These are phyloP conservation scores for Claviceps paspali DNA, from an alignment of 2,329 filamentous ascomycete species.

Conservation along the genomic window DNA sequence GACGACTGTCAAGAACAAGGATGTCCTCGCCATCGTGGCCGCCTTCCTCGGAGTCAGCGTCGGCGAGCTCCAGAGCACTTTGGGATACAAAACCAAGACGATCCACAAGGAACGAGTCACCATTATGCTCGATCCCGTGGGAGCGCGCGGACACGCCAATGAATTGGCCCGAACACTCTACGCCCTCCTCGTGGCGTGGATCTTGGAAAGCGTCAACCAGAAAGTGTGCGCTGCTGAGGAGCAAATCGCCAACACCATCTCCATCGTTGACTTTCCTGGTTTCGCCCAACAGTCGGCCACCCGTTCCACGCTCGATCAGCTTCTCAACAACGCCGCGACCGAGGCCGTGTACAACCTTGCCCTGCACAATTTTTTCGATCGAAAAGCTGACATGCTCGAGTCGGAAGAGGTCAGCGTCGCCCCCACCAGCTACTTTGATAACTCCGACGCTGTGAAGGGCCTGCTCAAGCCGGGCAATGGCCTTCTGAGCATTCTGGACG, in stretches of 20 bases:
- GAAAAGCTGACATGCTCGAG: slow-evolving; percentile 83
- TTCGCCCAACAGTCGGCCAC: slow-evolving; percentile 78
- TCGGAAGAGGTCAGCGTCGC: slow-evolving; percentile 84
- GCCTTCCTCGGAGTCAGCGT: slow-evolving; percentile 85
- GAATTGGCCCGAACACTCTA: slow-evolving; percentile 89
- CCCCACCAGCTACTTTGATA: slow-evolving; percentile 94
- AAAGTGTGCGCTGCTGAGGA: slow-evolving; percentile 78
- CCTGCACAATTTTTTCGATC: slow-evolving; percentile 89
- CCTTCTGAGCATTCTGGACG: slow-evolving; percentile 83
- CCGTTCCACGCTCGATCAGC: slow-evolving; percentile 73
- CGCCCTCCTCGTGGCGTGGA: slow-evolving; percentile 81
- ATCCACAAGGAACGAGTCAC: slow-evolving; percentile 95
- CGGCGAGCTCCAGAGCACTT: slow-evolving; percentile 67
- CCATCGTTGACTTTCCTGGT: slow-evolving; percentile 90
- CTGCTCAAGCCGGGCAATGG: slow-evolving; percentile 88
- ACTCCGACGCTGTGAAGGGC: slow-evolving; percentile 83
- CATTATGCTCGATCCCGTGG: slow-evolving; percentile 87
- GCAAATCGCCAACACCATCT: slow-evolving; percentile 80
- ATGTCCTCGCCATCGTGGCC: slow-evolving; percentile 69
- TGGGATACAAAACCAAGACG: slow-evolving; percentile 95
- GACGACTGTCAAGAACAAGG: slow-evolving; percentile 86
- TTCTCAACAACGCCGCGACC: slow-evolving; percentile 85
- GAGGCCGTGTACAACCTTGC: slow-evolving; percentile 89
- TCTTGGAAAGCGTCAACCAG: slow-evolving; percentile 88
- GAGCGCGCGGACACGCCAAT: slow-evolving; percentile 81